A percentile compares a stretch with the other conserved stretches of the same genome.
phyloP scores from a whole-genome alignment of 306 rosid genomes.

The Begonia peltatifolia region DNA sequence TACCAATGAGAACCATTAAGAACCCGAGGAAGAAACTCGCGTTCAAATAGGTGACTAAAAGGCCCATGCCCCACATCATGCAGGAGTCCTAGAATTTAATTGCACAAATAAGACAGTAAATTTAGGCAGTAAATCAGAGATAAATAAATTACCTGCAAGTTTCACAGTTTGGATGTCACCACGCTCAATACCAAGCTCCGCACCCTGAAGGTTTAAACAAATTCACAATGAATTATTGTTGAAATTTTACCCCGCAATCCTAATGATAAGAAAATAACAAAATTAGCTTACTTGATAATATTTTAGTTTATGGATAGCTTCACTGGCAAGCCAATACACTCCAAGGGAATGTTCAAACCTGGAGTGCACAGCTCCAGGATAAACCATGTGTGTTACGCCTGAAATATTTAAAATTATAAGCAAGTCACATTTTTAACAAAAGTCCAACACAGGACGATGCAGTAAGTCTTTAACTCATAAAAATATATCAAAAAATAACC shows the following conservation, averaged over 20 bases:
- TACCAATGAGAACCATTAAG: conserved; percentile 50
- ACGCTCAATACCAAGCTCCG: conserved; percentile 65
- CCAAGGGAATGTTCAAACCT: conserved; percentile 96
- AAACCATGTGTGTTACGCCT: conserved; percentile 70
- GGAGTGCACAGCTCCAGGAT: conserved; percentile 89
- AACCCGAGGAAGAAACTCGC: conserved; percentile 70
- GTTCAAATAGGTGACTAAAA: conserved; percentile 91
- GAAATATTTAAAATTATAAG: conserved; percentile 22
- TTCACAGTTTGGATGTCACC: conserved; percentile 83
- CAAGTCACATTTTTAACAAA: no score
- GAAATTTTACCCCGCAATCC: neutral
- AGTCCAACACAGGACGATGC: neutral
- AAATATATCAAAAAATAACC: no score
- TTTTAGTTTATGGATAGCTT: conserved; percentile 57
- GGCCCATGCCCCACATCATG: conserved; percentile 99
- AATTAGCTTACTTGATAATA: conserved; percentile 33
- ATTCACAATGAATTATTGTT: conserved; percentile 3
- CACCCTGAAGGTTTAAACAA: conserved; percentile 44
- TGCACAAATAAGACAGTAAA: conserved; percentile 1
- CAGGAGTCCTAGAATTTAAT: conserved; percentile 55
- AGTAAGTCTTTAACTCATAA: no score
- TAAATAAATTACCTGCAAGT: conserved; percentile 53
- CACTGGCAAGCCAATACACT: conserved; percentile 88
- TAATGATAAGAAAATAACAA: conserved; percentile 4
- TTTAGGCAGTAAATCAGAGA: neutral